A percentile compares a stretch with the other conserved stretches of the same genome.
Evolutionary conservation across 75 land plant species (phyloP).

Genomic region (Azolla pinnata): DNA sequence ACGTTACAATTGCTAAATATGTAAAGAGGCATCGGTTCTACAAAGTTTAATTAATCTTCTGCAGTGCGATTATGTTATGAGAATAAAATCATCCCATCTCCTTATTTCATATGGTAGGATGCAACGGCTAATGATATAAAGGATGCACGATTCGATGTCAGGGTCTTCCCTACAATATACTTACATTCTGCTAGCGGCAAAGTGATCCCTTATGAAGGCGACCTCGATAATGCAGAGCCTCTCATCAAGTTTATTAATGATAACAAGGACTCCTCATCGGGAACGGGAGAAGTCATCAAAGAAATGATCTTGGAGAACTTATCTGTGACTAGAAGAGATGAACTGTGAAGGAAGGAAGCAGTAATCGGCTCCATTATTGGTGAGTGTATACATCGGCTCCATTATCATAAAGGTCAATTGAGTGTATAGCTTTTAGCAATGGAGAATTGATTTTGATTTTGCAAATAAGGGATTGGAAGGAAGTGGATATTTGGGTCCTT

Average conservation of each 20-base stretch:
- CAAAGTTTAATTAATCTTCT: background rate
- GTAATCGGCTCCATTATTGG: too few relatives aligned
- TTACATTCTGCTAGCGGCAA: slow-evolving; percentile 55
- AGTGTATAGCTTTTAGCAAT: too few relatives aligned
- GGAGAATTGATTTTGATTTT: too few relatives aligned
- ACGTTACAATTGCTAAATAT: slow-evolving; percentile 68
- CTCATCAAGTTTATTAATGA: slow-evolving; percentile 56
- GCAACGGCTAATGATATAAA: slow-evolving; percentile 75
- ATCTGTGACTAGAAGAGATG: too few relatives aligned
- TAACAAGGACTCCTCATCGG: slow-evolving; percentile 38
- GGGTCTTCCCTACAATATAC: slow-evolving; percentile 75
- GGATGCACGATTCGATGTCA: slow-evolving; percentile 38
- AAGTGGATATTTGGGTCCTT: too few relatives aligned
- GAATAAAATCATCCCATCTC: background rate
- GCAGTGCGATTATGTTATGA: background rate
- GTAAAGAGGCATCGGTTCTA: slow-evolving; percentile 24
- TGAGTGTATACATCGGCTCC: too few relatives aligned
- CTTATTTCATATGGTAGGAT: slow-evolving; percentile 39
- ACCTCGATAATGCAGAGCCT: slow-evolving; percentile 46
- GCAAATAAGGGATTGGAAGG: too few relatives aligned
- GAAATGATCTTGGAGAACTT: too few relatives aligned
- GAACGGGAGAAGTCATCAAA: too few relatives aligned
- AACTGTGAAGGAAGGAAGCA: too few relatives aligned
- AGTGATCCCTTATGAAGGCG: slow-evolving; percentile 46
- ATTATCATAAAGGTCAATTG: too few relatives aligned